Conservation (phyloP, 1,284 basidiomycete genomes). For the Fomitopsis betulina region DNA sequence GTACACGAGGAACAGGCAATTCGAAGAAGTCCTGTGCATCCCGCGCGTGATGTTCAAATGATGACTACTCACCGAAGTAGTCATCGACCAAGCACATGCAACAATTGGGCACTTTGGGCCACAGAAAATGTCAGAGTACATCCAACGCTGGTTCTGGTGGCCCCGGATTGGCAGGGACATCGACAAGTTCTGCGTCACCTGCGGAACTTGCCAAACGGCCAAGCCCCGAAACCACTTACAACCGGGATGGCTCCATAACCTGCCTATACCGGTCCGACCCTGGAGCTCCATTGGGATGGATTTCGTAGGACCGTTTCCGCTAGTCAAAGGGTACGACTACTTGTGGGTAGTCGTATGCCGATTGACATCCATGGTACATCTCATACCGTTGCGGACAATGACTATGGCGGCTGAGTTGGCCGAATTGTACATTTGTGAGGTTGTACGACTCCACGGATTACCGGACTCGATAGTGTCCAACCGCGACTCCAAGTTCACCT, state of each 20-base stretch:
- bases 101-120: slow-evolving; percentile 22
- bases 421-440: slow-evolving; percentile 27
- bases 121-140: slow-evolving; percentile 20
- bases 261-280: slow-evolving; percentile 17
- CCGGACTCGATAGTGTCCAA: slow-evolving; percentile 14
- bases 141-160: slow-evolving; percentile 32
- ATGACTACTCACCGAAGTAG: slow-evolving; percentile 4
- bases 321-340: slow-evolving; percentile 14
- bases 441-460: slow-evolving; percentile 40
- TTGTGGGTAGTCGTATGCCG: slow-evolving; percentile 23
- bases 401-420: slow-evolving; percentile 30
- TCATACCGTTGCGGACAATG: slow-evolving; percentile 26
- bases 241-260: slow-evolving; percentile 18
- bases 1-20: slow-evolving; percentile 1
- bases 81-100: slow-evolving; percentile 23
- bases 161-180: slow-evolving; percentile 17
- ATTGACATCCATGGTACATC: slow-evolving; percentile 16
- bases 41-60: background rate
- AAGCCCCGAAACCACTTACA: slow-evolving; percentile 15
- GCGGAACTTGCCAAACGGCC: slow-evolving; percentile 19
- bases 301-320: slow-evolving; percentile 12
- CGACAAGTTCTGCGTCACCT: slow-evolving; percentile 19
- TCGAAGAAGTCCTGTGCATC: slow-evolving; percentile 11
- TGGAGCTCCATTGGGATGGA: no score
- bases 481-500: background rate